phyloP scores from a whole-genome alignment of 2,329 filamentous ascomycete species.

The Fusarium dlaminii region DNA sequence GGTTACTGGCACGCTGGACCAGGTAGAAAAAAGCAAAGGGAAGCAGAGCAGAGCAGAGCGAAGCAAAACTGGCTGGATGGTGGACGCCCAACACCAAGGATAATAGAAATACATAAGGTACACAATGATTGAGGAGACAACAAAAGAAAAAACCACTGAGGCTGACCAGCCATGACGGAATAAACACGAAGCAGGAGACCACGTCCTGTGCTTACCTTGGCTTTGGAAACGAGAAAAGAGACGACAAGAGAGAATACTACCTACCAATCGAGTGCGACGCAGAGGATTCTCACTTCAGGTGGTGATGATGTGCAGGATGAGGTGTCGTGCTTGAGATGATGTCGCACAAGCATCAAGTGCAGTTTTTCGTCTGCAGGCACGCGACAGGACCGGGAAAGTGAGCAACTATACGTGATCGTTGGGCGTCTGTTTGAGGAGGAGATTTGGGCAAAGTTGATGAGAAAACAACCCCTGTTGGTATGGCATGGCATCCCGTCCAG shows the following conservation, averaged over 20 bases:
- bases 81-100: slow-evolving; percentile 16
- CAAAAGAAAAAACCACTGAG: slow-evolving; percentile 38
- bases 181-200: slow-evolving; percentile 10
- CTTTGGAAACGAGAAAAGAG: slow-evolving; percentile 24
- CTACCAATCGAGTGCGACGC: slow-evolving; percentile 10
- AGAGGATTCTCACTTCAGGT: slow-evolving; percentile 14
- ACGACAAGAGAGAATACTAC: slow-evolving; percentile 13
- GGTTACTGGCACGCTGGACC: slow-evolving; percentile 22
- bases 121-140: slow-evolving; percentile 26
- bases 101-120: not conserved
- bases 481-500: not conserved
- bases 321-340: slow-evolving; percentile 36
- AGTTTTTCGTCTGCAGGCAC: slow-evolving; percentile 27
- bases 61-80: slow-evolving; percentile 8
- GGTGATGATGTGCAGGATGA: slow-evolving; percentile 39
- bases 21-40: slow-evolving; percentile 8
- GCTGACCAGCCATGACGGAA: slow-evolving; percentile 28
- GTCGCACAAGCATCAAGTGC: slow-evolving; percentile 29
- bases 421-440: slow-evolving; percentile 5
- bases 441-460: slow-evolving; percentile 9
- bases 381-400: slow-evolving; percentile 8
- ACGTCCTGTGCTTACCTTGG: not conserved
- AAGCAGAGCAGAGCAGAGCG: slow-evolving; percentile 31
- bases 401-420: not conserved
- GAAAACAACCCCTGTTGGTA: slow-evolving; percentile 13